Conservation (phyloP, 176 grass and related monocot genomes). For the Elaeis guineensis region DNA sequence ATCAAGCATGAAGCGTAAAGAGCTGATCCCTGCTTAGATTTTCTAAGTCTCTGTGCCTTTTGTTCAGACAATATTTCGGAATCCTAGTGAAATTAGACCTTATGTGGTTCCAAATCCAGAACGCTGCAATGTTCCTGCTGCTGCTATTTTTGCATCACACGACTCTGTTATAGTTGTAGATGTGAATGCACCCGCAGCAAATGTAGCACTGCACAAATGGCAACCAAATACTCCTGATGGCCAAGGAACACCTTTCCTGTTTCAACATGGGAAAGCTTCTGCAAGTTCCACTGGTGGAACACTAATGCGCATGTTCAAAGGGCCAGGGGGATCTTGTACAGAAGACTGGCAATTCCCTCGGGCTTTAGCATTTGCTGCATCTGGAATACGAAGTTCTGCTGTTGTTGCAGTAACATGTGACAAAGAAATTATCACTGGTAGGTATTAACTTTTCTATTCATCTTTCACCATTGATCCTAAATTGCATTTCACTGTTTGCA, state of each 20-base stretch:
- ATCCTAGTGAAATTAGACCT: constrained; percentile 79
- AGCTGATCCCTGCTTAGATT: not conserved
- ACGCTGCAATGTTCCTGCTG: constrained; percentile 84
- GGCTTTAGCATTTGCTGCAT: constrained; percentile 80
- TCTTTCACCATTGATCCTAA: constrained; percentile 20
- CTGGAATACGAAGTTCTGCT: constrained; percentile 52
- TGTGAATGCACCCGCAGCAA: constrained; percentile 51
- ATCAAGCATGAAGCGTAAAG: not conserved
- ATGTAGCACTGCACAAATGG: constrained; percentile 90
- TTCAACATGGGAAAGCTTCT: constrained; percentile 62
- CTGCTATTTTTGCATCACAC: constrained; percentile 68
- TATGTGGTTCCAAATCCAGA: constrained; percentile 80
- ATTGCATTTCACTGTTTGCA: not conserved
- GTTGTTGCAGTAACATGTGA: constrained; percentile 82
- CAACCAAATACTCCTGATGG: constrained; percentile 98
- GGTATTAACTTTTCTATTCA: constrained; percentile 20
- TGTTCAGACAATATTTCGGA: constrained; percentile 93
- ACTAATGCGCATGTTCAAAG: constrained; percentile 94
- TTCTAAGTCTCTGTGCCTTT: constrained; percentile 1
- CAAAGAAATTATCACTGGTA: constrained; percentile 87
- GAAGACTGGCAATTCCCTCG: constrained; percentile 78
- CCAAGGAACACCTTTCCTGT: constrained; percentile 90
- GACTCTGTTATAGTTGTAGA: constrained; percentile 87
- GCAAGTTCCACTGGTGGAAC: constrained; percentile 56
- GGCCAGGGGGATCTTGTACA: constrained; percentile 37